Conservation (phyloP, 2,329 filamentous ascomycete genomes). For the Albophoma yamanashiensis region DNA sequence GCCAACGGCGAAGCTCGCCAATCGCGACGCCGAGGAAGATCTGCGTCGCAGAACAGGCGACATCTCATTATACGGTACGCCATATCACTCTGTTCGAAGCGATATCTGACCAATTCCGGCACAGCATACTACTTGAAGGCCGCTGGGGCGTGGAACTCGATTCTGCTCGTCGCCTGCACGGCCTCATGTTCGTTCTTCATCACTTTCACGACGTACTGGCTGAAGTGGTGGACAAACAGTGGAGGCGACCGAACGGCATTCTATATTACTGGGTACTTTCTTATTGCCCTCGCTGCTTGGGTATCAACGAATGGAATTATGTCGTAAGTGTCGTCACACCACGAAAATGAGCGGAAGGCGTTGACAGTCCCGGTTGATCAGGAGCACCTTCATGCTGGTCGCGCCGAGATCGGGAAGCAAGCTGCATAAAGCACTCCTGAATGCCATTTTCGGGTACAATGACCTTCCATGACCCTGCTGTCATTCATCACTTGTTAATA, state of each 20-base stretch:
- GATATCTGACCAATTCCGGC: background rate
- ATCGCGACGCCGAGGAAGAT: background rate
- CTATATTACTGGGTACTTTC: background rate
- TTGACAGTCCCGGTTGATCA: background rate
- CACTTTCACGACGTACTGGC: slow-evolving; percentile 24
- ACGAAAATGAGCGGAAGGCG: background rate
- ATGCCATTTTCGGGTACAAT: background rate
- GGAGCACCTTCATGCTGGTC: background rate
- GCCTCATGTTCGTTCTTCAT: slow-evolving; percentile 20
- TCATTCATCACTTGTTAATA: background rate
- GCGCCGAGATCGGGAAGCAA: background rate
- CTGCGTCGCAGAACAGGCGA: background rate
- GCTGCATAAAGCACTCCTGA: background rate
- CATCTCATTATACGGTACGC: background rate
- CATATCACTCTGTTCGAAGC: background rate
- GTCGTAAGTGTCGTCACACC: background rate
- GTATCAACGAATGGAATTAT: background rate
- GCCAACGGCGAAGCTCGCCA: background rate
- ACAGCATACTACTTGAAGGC: background rate
- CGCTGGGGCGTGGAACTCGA: background rate
- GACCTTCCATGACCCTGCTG: background rate
- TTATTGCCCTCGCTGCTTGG: background rate
- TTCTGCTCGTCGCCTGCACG: slow-evolving; percentile 5
- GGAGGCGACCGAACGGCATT: background rate
- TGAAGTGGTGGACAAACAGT: slow-evolving; percentile 26